phyloP scores from a whole-genome alignment of 2,329 filamentous ascomycete species.

The Fusarium pininemorale region DNA sequence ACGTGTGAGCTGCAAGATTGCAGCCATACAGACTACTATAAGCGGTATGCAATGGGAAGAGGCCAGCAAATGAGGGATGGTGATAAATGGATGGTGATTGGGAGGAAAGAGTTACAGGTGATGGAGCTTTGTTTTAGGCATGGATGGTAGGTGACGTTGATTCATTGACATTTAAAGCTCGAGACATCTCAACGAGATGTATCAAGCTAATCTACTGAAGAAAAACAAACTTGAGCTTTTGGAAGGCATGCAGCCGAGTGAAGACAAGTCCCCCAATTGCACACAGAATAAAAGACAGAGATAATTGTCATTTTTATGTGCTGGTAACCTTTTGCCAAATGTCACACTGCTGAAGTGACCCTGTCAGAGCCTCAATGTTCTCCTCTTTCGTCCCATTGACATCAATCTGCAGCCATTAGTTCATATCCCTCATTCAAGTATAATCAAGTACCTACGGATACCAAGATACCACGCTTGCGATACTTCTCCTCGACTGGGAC shows the following conservation, averaged over 20 bases:
- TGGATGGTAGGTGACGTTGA: background rate
- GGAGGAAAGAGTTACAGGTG: background rate
- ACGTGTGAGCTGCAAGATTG: background rate
- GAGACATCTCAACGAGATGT: no score
- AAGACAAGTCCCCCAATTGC: rapidly evolving
- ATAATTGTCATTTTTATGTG: rapidly evolving
- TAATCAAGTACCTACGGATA: background rate
- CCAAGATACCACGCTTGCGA: background rate
- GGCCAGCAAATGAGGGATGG: background rate
- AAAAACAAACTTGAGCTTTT: background rate
- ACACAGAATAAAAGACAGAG: no score
- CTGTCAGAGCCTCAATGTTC: background rate
- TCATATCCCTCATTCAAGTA: rapidly evolving
- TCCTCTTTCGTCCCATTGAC: background rate
- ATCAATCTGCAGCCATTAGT: background rate
- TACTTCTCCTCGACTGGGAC: background rate
- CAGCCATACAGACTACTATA: background rate
- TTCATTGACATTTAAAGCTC: background rate
- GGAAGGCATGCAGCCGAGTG: background rate
- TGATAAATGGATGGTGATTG: background rate
- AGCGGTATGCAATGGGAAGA: background rate
- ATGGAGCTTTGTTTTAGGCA: background rate
- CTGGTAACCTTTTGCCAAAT: background rate
- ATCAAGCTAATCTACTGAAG: background rate
- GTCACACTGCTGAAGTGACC: rapidly evolving